Percentiles rank a stretch among this genome's conserved stretches.
phyloP scores from a whole-genome alignment of 345 rosid genomes.

The Litchi chinensis region DNA sequence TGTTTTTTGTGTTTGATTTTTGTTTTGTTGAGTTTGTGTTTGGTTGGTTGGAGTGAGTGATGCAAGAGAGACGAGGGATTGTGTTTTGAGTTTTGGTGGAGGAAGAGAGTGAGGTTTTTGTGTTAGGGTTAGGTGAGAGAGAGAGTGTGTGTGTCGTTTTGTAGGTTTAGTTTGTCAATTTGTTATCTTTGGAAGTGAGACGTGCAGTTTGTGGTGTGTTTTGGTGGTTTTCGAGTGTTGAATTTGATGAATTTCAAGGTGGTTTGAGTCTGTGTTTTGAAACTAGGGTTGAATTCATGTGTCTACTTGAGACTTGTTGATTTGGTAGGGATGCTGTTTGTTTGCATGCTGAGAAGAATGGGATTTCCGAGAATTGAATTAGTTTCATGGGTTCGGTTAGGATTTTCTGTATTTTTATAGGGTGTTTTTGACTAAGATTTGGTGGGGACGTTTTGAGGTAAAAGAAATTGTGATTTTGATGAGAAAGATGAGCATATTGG shows the following conservation, averaged over 20 bases:
- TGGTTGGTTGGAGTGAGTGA: constrained; percentile 6
- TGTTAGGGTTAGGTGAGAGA: constrained; percentile 26
- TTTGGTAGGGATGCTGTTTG: neutral
- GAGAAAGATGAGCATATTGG: neutral
- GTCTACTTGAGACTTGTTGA: neutral
- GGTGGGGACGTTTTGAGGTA: neutral
- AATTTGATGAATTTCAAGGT: neutral
- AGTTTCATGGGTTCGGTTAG: neutral
- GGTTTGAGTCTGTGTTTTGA: constrained; percentile 9
- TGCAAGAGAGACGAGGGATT: neutral
- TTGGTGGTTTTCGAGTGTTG: neutral
- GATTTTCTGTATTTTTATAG: neutral
- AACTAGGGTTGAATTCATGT: constrained; percentile 28
- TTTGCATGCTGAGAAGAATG: constrained; percentile 9
- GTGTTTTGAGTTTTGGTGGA: neutral
- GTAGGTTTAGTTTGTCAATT: neutral
- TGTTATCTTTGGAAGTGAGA: neutral
- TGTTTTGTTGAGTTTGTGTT: constrained; percentile 6
- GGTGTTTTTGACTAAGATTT: neutral
- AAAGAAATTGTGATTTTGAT: neutral
- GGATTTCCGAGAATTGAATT: neutral
- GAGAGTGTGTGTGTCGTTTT: neutral
- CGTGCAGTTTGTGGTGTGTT: neutral
- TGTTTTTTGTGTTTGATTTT: neutral
- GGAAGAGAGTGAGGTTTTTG: neutral